Evolutionary conservation across 2,329 filamentous ascomycete species (phyloP), one percentile per base, ranked within the genome.

Genomic region (Talaromyces rugulosus): DNA sequence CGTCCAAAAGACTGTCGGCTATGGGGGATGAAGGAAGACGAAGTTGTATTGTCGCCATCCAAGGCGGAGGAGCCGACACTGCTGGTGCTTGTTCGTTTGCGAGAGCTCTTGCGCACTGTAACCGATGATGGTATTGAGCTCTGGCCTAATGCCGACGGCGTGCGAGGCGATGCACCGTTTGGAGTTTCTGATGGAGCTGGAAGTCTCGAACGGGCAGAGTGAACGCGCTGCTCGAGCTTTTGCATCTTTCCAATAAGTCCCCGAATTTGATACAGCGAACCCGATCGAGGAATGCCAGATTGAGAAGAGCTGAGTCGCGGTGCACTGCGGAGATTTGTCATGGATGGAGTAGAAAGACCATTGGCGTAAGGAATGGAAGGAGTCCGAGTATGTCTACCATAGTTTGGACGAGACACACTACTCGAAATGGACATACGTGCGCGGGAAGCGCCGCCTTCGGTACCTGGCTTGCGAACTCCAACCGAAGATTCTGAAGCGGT

Each of bases 211-310:
- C 92, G 88, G 18, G 89, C 95, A 28, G 89, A 92, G 64, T 98
- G 92, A 9, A 99, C 94, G 52, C 95, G 87, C 65, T 95, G 91
- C 75, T 98, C 95, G 64, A 99, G 87, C 67, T 92, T 91, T 77
- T 97, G 92, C 92, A 98, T 97, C 78, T 98, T 95, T 31, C 92
- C 93, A 62, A 96, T 96, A 66, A 99, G 87, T 33, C 89, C 90
- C 66, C 94, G 91, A 71, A 99, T 96, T 74, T 99, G 95, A 67
- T 90, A 90, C 56, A 99, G 85, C 1, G 95, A 98, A 65, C 85
- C 83, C 33, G 86, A 87, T 64, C 84, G 81, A 52, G 85, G 83
- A 59, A 87, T 70, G 31, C 75, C 74, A n/a, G 70, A 74, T 59
- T 68, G 36, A 62, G 63, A 23, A 60, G 65, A 50, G 51, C 62